Conservation (phyloP, 208 protist species). For the Leishmania aethiopica region DNA sequence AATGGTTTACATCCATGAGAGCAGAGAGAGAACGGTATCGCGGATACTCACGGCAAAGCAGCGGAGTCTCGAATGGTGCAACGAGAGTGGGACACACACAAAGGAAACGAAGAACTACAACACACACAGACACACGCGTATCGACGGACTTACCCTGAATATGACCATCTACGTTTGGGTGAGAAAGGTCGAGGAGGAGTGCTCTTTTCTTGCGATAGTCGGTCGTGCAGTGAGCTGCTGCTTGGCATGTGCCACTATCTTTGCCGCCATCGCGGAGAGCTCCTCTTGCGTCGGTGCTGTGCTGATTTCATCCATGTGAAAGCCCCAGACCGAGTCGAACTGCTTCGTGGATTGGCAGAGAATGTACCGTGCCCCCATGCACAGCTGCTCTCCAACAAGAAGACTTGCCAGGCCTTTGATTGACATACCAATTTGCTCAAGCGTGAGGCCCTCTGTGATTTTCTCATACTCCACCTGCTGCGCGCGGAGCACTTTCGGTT, state of each 20-base stretch:
- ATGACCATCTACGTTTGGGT: slow-evolving; percentile 10
- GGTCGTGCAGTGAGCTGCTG: neutral
- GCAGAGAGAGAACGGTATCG: neutral
- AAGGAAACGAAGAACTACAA: neutral
- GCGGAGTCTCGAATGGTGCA: too few relatives aligned
- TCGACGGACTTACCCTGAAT: neutral
- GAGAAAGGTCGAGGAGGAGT: slow-evolving; percentile 30
- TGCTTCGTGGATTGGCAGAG: slow-evolving; percentile 62
- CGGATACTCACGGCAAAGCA: too few relatives aligned
- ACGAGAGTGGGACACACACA: neutral
- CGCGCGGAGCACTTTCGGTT: slow-evolving; percentile 44
- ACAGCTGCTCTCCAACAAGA: slow-evolving; percentile 79
- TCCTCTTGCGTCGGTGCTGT: slow-evolving; percentile 28
- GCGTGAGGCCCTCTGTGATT: slow-evolving; percentile 51
- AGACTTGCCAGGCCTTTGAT: slow-evolving; percentile 64
- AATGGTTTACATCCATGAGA: neutral
- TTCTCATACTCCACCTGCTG: slow-evolving; percentile 64
- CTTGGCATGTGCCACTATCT: slow-evolving; percentile 23
- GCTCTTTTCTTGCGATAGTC: neutral
- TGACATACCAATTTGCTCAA: slow-evolving; percentile 73
- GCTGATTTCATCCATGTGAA: slow-evolving; percentile 68
- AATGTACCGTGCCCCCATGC: slow-evolving; percentile 84
- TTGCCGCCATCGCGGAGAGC: slow-evolving; percentile 18
- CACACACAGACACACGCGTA: neutral
- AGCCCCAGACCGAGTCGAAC: slow-evolving; percentile 75